Percentiles rank a stretch among this genome's conserved stretches.
phyloP scores from a whole-genome alignment of 441 rosid species.

The Codiaeum variegatum region DNA sequence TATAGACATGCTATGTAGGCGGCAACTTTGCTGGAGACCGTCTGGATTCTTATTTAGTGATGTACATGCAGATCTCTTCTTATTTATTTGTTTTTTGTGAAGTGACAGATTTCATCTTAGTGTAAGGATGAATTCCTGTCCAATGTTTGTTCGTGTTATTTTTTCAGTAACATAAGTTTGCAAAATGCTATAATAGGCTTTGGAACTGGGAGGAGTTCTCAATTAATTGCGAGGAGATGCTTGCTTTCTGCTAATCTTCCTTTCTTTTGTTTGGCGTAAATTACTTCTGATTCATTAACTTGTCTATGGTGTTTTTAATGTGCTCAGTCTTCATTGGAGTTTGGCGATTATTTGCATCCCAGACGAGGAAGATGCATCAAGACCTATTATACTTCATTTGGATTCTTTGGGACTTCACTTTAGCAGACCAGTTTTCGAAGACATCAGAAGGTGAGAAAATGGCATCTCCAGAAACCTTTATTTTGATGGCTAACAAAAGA shows the following conservation, averaged over 20 bases:
- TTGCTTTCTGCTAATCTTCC: not conserved
- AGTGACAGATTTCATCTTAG: not conserved
- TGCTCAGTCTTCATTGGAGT: constrained; percentile 90
- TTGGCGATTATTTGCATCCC: constrained; percentile 88
- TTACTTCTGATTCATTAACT: constrained; percentile 16
- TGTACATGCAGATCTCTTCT: not conserved
- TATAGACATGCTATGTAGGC: not conserved
- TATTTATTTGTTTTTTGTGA: not conserved
- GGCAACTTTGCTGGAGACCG: not conserved
- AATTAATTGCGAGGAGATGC: too few relatives aligned
- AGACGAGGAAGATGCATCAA: constrained; percentile 69
- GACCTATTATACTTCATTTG: constrained; percentile 80
- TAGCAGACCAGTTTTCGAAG: constrained; percentile 54
- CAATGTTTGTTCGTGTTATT: not conserved
- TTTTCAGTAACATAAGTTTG: not conserved
- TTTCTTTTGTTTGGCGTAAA: constrained; percentile 13
- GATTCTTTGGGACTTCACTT: constrained; percentile 81
- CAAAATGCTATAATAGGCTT: not conserved
- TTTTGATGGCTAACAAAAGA: not conserved
- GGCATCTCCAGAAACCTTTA: constrained; percentile 8
- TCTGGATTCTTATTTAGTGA: not conserved
- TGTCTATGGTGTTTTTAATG: constrained; percentile 25
- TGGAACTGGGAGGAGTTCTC: not conserved
- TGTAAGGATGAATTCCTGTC: not conserved
- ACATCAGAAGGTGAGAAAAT: constrained; percentile 67